A percentile compares a stretch with the other conserved stretches of the same genome.
Evolutionary conservation across 2,329 filamentous ascomycete genomes (phyloP).

Genomic region (Piedraia hortae): DNA sequence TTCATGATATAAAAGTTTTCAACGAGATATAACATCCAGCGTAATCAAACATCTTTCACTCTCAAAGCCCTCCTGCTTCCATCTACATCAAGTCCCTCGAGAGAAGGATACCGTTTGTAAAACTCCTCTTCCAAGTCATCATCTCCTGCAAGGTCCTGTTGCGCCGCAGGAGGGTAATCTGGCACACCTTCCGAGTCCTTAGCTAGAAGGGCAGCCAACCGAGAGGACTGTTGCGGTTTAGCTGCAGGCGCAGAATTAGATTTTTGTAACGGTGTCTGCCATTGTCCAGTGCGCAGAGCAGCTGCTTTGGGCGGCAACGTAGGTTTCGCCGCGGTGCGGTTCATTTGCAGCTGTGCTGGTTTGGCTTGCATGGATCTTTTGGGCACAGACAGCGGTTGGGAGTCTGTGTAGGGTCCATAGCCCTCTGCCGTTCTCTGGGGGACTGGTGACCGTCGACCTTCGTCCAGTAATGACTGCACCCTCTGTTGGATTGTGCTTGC

Average conservation of each 20-base stretch:
- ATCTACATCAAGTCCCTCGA: too few species aligned
- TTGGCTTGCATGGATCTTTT: too few species aligned
- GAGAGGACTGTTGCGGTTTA: conserved; percentile 4
- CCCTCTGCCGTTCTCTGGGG: conserved; percentile 53
- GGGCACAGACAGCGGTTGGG: too few species aligned
- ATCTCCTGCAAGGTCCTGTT: conserved; percentile 18
- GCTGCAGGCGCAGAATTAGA: conserved; percentile 1
- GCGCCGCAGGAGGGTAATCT: conserved; percentile 7
- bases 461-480: conserved; percentile 60
- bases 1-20: too few species aligned
- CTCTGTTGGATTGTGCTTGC: conserved; percentile 78
- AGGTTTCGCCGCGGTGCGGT: conserved; percentile 16
- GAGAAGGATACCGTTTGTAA: conserved; percentile 60
- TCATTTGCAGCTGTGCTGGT: conserved; percentile 5
- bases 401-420: conserved; percentile 66
- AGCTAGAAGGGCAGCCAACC: conserved; percentile 12
- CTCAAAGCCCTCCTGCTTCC: too few species aligned
- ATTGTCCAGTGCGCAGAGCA: conserved; percentile 14
- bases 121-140: conserved; percentile 48
- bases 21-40: too few species aligned
- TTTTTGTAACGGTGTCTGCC: conserved; percentile 2
- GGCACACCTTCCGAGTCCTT: conserved; percentile 14
- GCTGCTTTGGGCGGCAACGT: conserved; percentile 32
- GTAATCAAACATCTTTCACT: too few species aligned
- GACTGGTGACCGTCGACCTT: conserved; percentile 34